Evolutionary conservation across 2,329 filamentous ascomycete genomes (phyloP).

Genomic region (Exophiala sideris): DNA sequence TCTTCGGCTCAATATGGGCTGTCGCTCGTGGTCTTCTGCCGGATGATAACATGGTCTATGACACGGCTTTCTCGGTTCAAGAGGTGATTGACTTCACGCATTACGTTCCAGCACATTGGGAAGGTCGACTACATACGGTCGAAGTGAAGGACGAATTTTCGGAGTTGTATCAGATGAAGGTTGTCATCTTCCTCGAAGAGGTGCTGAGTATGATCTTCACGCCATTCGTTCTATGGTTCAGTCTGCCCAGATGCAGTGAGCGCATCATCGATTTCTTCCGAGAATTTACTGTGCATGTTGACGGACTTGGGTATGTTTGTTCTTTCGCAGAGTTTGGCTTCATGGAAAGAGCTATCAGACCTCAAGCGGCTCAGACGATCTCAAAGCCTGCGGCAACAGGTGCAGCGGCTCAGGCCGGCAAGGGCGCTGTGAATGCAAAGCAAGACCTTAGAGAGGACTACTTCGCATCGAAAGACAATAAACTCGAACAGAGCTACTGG

Average conservation of each 20-base stretch:
- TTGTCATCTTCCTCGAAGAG: slow-evolving; percentile 89
- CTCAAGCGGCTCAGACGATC: slow-evolving; percentile 35
- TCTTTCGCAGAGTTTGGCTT: slow-evolving; percentile 98
- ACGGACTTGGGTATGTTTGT: slow-evolving; percentile 92
- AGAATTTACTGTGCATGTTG: slow-evolving; percentile 95
- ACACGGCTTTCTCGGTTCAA: slow-evolving; percentile 82
- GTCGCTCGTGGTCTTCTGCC: slow-evolving; percentile 78
- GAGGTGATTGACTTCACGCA: slow-evolving; percentile 92
- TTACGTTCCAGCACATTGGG: slow-evolving; percentile 87
- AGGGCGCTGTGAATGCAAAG: neutral
- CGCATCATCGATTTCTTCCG: slow-evolving; percentile 96
- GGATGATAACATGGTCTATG: slow-evolving; percentile 83
- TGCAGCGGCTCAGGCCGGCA: neutral
- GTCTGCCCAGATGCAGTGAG: slow-evolving; percentile 82
- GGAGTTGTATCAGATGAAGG: slow-evolving; percentile 83
- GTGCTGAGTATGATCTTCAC: slow-evolving; percentile 89
- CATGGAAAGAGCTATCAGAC: slow-evolving; percentile 65
- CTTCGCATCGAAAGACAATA: slow-evolving; percentile 90
- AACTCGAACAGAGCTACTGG: slow-evolving; percentile 97
- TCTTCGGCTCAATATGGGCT: slow-evolving; percentile 80
- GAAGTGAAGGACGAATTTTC: slow-evolving; percentile 91
- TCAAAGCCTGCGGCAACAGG: slow-evolving; percentile 29
- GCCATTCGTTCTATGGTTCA: slow-evolving; percentile 82
- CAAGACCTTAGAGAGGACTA: slow-evolving; percentile 72
- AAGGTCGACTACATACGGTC: slow-evolving; percentile 83